These are phyloP conservation scores for Cubamyces sp. DNA, from an alignment of 768 basidiomycete genomes.

Conservation along the genomic window DNA sequence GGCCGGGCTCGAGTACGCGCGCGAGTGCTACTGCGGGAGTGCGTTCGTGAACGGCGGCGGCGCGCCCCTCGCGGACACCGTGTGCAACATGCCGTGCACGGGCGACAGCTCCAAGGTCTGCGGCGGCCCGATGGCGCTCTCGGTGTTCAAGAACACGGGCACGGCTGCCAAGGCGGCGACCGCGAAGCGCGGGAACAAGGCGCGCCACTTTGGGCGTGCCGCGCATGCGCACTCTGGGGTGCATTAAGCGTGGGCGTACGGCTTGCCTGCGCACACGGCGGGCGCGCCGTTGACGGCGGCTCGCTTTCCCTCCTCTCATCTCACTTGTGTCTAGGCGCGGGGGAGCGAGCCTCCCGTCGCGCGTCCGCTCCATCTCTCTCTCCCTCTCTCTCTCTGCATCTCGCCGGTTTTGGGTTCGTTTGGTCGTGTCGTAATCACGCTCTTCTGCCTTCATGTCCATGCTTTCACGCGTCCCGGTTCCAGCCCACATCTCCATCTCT, in stretches of 20 bases:
- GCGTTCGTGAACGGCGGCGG: conserved; percentile 24
- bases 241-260: conserved; percentile 12
- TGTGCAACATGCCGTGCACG: conserved; percentile 24
- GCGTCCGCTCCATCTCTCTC: neutral
- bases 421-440: neutral
- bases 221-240: conserved; percentile 14
- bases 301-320: neutral
- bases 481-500: neutral
- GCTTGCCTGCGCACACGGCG: neutral
- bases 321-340: neutral
- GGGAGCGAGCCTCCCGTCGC: conserved; percentile 25
- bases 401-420: neutral
- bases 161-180: neutral
- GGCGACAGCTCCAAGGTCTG: conserved; percentile 16
- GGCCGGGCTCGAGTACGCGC: conserved; percentile 27
- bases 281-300: conserved; percentile 21
- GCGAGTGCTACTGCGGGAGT: conserved; percentile 28
- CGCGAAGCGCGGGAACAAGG: conserved; percentile 19
- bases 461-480: neutral
- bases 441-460: neutral
- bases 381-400: neutral
- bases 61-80: conserved; percentile 10
- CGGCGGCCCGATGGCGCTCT: conserved; percentile 24
- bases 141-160: conserved; percentile 19
- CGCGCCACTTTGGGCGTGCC: conserved; percentile 25